These are phyloP conservation scores for Bassia scoparia DNA, from an alignment of 148 eudicot genomes.

Conservation along the genomic window DNA sequence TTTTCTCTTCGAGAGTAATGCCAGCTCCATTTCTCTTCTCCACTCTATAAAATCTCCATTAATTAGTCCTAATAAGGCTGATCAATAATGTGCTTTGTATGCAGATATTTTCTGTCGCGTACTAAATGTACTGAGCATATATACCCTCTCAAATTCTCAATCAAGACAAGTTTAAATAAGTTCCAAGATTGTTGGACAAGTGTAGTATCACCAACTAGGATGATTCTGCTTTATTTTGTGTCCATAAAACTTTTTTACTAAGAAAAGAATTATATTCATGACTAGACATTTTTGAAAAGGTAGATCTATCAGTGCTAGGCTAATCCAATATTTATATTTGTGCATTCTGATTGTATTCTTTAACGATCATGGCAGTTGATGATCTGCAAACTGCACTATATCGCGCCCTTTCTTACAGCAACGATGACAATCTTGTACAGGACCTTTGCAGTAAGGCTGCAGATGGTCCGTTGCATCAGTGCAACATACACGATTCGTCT, in stretches of 20 bases:
- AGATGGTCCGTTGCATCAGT: not conserved
- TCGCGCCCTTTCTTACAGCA: not conserved
- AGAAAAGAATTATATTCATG: not conserved
- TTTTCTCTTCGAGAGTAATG: too few relatives aligned
- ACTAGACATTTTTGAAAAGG: too few relatives aligned
- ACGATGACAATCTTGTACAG: not conserved
- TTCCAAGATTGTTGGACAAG: conserved; percentile 10
- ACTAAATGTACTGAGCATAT: not conserved
- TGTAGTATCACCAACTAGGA: not conserved
- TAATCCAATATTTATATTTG: too few relatives aligned
- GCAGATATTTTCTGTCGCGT: not conserved
- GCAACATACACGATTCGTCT: conserved; percentile 13
- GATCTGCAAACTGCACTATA: conserved; percentile 3
- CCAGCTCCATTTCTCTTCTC: too few relatives aligned
- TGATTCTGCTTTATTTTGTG: not conserved
- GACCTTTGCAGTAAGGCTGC: conserved; percentile 3
- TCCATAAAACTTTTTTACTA: not conserved
- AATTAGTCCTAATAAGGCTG: too few relatives aligned
- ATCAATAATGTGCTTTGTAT: not conserved
- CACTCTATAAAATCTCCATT: too few relatives aligned
- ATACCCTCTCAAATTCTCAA: not conserved
- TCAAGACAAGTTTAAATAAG: not conserved
- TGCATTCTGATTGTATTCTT: too few relatives aligned
- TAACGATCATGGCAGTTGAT: not conserved
- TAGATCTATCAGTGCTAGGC: too few relatives aligned